phyloP scores from a whole-genome alignment of 495 filamentous ascomycete species.

The Lentithecium fluviatile region DNA sequence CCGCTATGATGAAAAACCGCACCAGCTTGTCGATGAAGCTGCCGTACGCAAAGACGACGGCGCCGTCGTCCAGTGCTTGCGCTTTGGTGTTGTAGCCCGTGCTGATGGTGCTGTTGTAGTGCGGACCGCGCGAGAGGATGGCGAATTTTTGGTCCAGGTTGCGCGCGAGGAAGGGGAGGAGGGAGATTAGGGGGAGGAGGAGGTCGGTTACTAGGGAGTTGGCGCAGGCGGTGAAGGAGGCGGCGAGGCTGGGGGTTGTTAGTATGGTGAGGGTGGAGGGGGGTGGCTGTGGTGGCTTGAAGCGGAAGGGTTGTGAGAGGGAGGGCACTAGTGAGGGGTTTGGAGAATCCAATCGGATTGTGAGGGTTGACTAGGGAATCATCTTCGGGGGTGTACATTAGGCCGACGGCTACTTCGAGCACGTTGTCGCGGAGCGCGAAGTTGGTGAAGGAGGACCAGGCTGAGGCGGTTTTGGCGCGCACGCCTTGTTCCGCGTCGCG shows the following conservation, averaged over 20 bases:
- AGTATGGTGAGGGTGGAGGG: neutral
- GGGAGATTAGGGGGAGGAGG: slow-evolving; percentile 64
- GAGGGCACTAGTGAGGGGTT: too few species aligned
- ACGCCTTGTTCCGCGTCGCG: slow-evolving; percentile 26
- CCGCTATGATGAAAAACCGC: slow-evolving; percentile 64
- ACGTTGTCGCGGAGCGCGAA: slow-evolving; percentile 75
- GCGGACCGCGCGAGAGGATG: slow-evolving; percentile 57
- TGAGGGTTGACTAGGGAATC: too few species aligned
- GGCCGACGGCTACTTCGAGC: slow-evolving; percentile 70
- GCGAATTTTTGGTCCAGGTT: slow-evolving; percentile 78
- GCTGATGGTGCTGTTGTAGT: slow-evolving; percentile 41
- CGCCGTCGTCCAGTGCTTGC: slow-evolving; percentile 65
- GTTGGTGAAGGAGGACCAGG: slow-evolving; percentile 64
- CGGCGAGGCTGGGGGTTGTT: slow-evolving; percentile 55
- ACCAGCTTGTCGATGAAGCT: slow-evolving; percentile 65
- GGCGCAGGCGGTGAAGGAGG: slow-evolving; percentile 70
- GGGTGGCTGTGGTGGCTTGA: too few species aligned
- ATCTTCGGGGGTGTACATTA: slow-evolving; percentile 63
- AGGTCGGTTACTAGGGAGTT: slow-evolving; percentile 72
- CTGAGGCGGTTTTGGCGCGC: slow-evolving; percentile 28
- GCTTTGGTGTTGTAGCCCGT: slow-evolving; percentile 64
- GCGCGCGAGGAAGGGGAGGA: slow-evolving; percentile 65
- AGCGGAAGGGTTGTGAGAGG: slow-evolving; percentile 5
- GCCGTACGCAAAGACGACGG: slow-evolving; percentile 42
- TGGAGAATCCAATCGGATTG: too few species aligned